These are phyloP conservation scores for Oxyria digyna DNA, from an alignment of 148 eudicot species.

Conservation along the genomic window DNA sequence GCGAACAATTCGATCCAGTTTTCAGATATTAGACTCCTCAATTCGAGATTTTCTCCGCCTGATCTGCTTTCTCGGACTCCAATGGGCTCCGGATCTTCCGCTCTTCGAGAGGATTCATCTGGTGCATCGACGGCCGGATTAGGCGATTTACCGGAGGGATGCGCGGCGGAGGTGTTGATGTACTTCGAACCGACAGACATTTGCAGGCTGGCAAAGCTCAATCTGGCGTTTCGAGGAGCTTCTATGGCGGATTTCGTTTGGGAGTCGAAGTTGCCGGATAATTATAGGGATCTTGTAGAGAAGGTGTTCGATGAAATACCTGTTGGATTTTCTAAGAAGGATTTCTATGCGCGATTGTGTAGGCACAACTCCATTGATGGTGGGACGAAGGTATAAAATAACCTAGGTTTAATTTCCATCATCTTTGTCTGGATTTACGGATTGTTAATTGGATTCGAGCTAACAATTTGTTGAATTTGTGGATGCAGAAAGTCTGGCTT, in stretches of 20 bases:
- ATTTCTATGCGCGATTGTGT: constrained; percentile 48
- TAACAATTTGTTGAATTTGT: neutral
- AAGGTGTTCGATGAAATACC: constrained; percentile 31
- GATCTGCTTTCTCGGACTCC: neutral
- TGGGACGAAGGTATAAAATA: constrained; percentile 41
- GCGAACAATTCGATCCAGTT: neutral
- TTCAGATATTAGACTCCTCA: neutral
- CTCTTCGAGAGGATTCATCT: constrained; percentile 17
- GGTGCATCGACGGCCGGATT: constrained; percentile 26
- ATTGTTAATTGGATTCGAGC: neutral
- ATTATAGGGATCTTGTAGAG: constrained; percentile 31
- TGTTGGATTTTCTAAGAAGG: constrained; percentile 41
- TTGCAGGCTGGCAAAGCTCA: constrained; percentile 47
- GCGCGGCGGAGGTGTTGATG: constrained; percentile 52
- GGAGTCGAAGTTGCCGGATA: constrained; percentile 66
- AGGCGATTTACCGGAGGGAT: constrained; percentile 81
- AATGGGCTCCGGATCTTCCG: constrained; percentile 39
- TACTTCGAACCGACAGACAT: constrained; percentile 62
- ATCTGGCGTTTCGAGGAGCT: constrained; percentile 48
- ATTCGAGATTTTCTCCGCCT: neutral
- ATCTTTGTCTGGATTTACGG: neutral
- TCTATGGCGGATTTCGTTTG: constrained; percentile 84
- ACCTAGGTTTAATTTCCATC: neutral
- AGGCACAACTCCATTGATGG: constrained; percentile 46
- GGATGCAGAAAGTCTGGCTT: constrained; percentile 47